Percentiles rank a stretch among this genome's conserved stretches.
These are phyloP conservation scores for Fusarium sambucinum DNA, from an alignment of 2,329 filamentous ascomycete genomes.

Conservation along the genomic window DNA sequence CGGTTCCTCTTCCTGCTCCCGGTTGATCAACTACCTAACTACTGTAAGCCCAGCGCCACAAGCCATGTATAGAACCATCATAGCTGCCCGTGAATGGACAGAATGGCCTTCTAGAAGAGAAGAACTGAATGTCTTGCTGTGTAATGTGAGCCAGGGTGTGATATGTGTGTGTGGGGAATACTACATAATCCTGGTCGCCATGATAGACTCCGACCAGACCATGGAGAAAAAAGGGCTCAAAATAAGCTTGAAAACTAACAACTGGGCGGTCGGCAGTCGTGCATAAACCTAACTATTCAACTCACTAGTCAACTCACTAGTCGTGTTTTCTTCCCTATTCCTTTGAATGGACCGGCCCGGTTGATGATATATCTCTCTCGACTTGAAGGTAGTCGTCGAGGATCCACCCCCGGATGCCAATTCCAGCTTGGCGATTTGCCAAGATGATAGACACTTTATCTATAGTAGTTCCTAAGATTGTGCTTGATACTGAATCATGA, in stretches of 20 bases:
- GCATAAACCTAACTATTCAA: constrained; percentile 2
- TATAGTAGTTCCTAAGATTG: neutral
- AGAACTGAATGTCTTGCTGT: constrained; percentile 9
- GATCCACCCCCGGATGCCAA: constrained; percentile 30
- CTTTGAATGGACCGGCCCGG: constrained; percentile 40
- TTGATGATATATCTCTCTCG: constrained; percentile 7
- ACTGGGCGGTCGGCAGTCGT: constrained; percentile 14
- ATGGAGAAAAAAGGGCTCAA: constrained; percentile 8
- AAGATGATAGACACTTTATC: constrained; percentile 24
- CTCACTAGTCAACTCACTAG: constrained; percentile 9
- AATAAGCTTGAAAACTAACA: constrained; percentile 33
- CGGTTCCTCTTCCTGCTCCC: constrained; percentile 15
- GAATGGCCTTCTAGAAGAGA: constrained; percentile 31
- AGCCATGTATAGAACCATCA: constrained; percentile 18
- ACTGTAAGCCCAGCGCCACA: constrained; percentile 30
- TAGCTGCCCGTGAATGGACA: constrained; percentile 21
- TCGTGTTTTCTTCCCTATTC: constrained; percentile 25
- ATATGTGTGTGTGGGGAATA: constrained; percentile 26
- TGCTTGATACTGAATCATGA: constrained; percentile 9
- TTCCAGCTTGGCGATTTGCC: constrained; percentile 33
- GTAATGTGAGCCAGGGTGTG: constrained; percentile 7
- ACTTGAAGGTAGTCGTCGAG: constrained; percentile 8
- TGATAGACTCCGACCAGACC: neutral
- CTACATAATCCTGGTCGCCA: constrained; percentile 24
- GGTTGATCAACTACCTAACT: constrained; percentile 10